These are phyloP conservation scores for Aspergillus pseudoglaucus DNA, from an alignment of 2,329 filamentous ascomycete species.

Conservation along the genomic window DNA sequence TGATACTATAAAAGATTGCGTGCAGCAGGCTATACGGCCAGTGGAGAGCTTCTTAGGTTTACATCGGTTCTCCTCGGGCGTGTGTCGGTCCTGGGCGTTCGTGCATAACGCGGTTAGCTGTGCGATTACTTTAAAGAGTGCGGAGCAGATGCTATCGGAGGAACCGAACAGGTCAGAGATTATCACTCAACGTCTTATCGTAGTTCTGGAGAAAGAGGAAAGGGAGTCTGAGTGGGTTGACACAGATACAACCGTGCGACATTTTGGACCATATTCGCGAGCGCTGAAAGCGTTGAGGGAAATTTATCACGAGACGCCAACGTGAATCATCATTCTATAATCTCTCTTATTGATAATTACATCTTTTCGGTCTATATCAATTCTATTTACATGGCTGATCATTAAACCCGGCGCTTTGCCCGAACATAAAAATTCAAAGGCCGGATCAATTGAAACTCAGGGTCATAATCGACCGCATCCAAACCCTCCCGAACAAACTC, in stretches of 20 bases:
- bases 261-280: constrained; percentile 15
- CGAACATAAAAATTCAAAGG: constrained; percentile 15
- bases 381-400: not conserved
- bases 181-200: constrained; percentile 6
- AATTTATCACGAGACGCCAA: not conserved
- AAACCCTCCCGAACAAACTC: constrained; percentile 45
- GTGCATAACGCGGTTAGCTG: constrained; percentile 19
- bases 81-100: constrained; percentile 16
- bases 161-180: not conserved
- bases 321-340: not conserved
- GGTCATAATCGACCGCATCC: constrained; percentile 26
- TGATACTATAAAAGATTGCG: not conserved
- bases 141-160: not conserved
- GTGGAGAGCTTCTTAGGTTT: constrained; percentile 13
- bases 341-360: not conserved
- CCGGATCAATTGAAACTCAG: constrained; percentile 14
- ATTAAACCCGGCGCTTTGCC: constrained; percentile 25
- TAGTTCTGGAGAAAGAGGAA: constrained; percentile 12
- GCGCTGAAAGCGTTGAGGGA: constrained; percentile 10
- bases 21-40: constrained; percentile 3
- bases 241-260: constrained; percentile 13
- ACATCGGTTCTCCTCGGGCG: constrained; percentile 9
- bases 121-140: constrained; percentile 10
- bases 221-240: constrained; percentile 13
- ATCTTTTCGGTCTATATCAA: too few species aligned